Evolutionary conservation across 768 basidiomycete species (phyloP).

Genomic region (Calvatia gigantea): DNA sequence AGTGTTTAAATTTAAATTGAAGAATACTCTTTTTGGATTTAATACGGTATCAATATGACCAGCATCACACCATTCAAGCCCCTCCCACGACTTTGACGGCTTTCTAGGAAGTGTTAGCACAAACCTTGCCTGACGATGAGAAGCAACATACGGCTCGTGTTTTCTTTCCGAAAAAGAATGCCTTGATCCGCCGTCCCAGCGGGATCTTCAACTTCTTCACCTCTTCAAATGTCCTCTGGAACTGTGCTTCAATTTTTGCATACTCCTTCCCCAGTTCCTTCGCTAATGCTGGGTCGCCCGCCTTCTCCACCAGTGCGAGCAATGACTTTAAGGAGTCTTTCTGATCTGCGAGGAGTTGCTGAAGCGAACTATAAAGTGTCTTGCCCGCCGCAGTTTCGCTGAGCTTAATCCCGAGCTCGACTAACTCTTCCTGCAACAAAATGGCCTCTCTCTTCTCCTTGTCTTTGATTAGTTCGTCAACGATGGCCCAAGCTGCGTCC

Average conservation of each 20-base stretch:
- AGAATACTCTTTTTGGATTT: too few relatives aligned
- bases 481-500: constrained; percentile 23
- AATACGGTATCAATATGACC: too few relatives aligned
- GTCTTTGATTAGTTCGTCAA: constrained; percentile 17
- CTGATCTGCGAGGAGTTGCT: constrained; percentile 24
- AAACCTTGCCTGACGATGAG: too few relatives aligned
- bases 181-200: neutral
- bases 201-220: constrained; percentile 13
- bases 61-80: too few relatives aligned
- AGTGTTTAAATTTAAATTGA: too few relatives aligned
- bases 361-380: constrained; percentile 18
- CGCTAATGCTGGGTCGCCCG: neutral
- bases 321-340: constrained; percentile 10
- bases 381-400: constrained; percentile 23
- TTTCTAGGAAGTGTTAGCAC: too few relatives aligned
- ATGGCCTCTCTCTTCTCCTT: constrained; percentile 12
- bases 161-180: constrained; percentile 3
- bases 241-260: constrained; percentile 10
- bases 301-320: constrained; percentile 1
- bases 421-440: constrained; percentile 23
- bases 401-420: constrained; percentile 19
- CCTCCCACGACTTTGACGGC: too few relatives aligned
- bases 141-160: neutral
- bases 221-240: constrained; percentile 17
- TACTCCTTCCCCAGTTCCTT: constrained; percentile 6